Conservation (phyloP, 768 basidiomycete genomes). For the Termitomyces bulborhizus region DNA sequence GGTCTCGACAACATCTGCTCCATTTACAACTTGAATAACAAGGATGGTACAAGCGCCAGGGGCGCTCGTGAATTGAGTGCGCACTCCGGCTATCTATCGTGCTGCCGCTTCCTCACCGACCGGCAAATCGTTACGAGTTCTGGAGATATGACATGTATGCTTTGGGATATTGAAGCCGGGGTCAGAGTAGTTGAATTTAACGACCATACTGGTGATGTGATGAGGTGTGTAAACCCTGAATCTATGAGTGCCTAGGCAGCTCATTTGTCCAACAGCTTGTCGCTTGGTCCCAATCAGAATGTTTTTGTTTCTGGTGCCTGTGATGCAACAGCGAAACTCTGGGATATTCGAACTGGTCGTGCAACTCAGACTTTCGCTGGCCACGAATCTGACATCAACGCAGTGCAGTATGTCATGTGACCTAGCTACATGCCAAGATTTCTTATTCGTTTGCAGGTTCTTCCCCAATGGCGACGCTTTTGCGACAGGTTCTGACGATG, state of each 20-base stretch:
- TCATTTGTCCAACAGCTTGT: slow-evolving; percentile 52
- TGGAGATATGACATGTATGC: slow-evolving; percentile 99
- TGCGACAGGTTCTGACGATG: slow-evolving; percentile 97
- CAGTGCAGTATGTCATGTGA: slow-evolving; percentile 74
- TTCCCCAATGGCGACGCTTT: slow-evolving; percentile 99
- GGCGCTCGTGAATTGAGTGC: slow-evolving; percentile 94
- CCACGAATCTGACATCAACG: slow-evolving; percentile 98
- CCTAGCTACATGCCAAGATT: slow-evolving; percentile 5
- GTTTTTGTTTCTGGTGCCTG: slow-evolving; percentile 99
- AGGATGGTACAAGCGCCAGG: slow-evolving; percentile 71
- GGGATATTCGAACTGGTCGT: slow-evolving; percentile 97
- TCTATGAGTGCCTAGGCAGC: slow-evolving; percentile 8
- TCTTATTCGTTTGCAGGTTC: slow-evolving; percentile 53
- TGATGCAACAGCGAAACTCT: slow-evolving; percentile 96
- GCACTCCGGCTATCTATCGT: slow-evolving; percentile 96
- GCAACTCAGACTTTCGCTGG: slow-evolving; percentile 98
- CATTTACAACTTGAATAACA: slow-evolving; percentile 90
- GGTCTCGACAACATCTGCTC: slow-evolving; percentile 99
- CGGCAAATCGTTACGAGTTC: slow-evolving; percentile 97
- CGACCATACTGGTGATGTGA: slow-evolving; percentile 98
- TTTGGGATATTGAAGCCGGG: slow-evolving; percentile 99
- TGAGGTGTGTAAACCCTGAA: slow-evolving; percentile 64
- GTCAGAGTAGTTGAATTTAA: slow-evolving; percentile 98
- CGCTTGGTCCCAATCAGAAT: slow-evolving; percentile 88
- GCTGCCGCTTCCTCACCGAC: slow-evolving; percentile 98